A percentile compares a stretch with the other conserved stretches of the same genome.
phyloP scores from a whole-genome alignment of 306 rosid genomes.

The Sphenostylis stenocarpa region DNA sequence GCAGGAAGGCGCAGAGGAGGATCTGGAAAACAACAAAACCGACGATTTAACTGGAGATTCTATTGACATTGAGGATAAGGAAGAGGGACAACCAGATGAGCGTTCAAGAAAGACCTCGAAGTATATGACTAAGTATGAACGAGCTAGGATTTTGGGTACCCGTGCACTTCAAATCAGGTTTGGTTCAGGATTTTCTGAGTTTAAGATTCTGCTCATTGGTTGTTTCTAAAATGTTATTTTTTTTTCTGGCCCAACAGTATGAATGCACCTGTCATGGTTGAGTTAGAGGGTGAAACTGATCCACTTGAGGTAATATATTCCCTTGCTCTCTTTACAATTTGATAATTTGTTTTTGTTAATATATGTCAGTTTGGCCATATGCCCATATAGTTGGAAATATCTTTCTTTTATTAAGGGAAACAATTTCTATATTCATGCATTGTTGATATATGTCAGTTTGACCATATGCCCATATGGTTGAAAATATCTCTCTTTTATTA shows the following conservation, averaged over 20 bases:
- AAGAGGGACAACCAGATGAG: constrained; percentile 44
- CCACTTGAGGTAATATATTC: constrained; percentile 75
- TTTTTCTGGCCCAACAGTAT: constrained; percentile 57
- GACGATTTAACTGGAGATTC: constrained; percentile 66
- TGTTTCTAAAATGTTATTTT: constrained; percentile 8
- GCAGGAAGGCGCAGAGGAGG: constrained; percentile 95
- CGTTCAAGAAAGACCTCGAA: constrained; percentile 81
- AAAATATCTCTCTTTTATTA: too few species aligned
- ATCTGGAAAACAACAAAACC: constrained; percentile 57
- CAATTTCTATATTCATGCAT: too few species aligned
- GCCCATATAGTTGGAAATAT: too few species aligned
- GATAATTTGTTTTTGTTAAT: background rate
- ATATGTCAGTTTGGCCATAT: too few species aligned
- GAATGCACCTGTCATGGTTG: constrained; percentile 98
- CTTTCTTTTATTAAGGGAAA: too few species aligned
- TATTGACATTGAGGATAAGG: constrained; percentile 64
- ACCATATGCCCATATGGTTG: too few species aligned
- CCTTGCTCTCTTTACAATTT: background rate
- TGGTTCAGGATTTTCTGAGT: background rate
- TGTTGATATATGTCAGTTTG: too few species aligned
- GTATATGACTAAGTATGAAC: constrained; percentile 92
- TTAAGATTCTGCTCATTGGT: background rate
- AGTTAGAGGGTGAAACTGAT: constrained; percentile 95
- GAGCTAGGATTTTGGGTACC: constrained; percentile 91
- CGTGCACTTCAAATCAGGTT: constrained; percentile 98